These are phyloP conservation scores for Serendipita sp. DNA, from an alignment of 768 basidiomycete species.

Conservation along the genomic window DNA sequence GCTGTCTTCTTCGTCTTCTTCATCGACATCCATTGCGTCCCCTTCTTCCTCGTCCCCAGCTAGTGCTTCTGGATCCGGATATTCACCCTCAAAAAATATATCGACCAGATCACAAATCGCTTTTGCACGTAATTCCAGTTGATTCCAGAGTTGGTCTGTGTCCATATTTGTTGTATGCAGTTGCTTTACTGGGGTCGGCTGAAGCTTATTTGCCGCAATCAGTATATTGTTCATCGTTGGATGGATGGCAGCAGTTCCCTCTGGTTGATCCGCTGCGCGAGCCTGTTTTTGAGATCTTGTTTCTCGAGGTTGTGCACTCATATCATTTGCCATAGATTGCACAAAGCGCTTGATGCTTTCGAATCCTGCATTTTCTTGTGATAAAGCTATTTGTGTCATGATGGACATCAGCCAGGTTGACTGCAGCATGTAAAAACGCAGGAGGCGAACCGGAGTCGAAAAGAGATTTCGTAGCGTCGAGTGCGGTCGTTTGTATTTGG, in stretches of 20 bases:
- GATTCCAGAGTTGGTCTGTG: slow-evolving; percentile 82
- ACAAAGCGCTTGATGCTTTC: background rate
- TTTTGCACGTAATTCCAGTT: slow-evolving; percentile 68
- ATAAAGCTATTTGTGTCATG: background rate
- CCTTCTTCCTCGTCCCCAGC: slow-evolving; percentile 12
- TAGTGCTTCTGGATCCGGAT: slow-evolving; percentile 14
- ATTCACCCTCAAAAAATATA: slow-evolving; percentile 37
- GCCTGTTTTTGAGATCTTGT: slow-evolving; percentile 49
- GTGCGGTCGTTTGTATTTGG: slow-evolving; percentile 39
- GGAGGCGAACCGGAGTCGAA: slow-evolving; percentile 53
- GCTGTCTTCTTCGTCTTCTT: slow-evolving; percentile 19
- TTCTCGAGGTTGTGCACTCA: slow-evolving; percentile 48
- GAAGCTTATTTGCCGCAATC: slow-evolving; percentile 10
- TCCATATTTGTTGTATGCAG: slow-evolving; percentile 69
- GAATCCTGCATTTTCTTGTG: slow-evolving; percentile 1
- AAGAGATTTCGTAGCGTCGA: slow-evolving; percentile 53
- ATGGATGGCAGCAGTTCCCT: background rate
- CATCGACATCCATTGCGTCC: slow-evolving; percentile 18
- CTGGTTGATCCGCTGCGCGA: slow-evolving; percentile 18
- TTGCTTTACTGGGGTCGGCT: slow-evolving; percentile 52
- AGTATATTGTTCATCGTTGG: background rate
- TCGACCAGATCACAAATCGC: slow-evolving; percentile 56
- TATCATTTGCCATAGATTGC: slow-evolving; percentile 54
- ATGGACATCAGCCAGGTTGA: background rate
- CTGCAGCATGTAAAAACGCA: background rate